Base-by-base conservation (phyloP, 2,329 filamentous ascomycete genomes). In the Helotiales sp. region DNA sequence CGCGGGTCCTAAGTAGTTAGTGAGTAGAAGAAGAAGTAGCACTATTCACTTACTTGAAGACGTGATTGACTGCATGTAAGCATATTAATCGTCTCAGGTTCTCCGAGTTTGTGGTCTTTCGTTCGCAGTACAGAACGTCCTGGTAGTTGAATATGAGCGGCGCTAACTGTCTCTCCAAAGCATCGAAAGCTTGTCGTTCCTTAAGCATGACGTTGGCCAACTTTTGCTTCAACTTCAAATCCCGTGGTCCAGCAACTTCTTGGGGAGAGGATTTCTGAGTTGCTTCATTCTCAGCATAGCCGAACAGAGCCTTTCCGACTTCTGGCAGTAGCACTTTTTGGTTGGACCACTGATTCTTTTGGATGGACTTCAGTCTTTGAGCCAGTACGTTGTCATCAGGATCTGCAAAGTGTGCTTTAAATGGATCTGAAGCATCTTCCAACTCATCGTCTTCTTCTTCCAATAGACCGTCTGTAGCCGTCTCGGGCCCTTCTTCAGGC, bases 41-140 rank as follows among this genome's bases (percentile, higher is more conserved):
- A 24, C 13, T 5, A 24, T 40, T 27, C 3, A 70, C 81, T 71
- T 71, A 86, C 84, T 96, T 97, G 74, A 96, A 87, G 38, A 98
- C 80, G 70, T 98, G 95, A 71, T 98, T 98, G 12, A 98, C 78
- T 2, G 88, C 87, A 73, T 99, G 95, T 1, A 97, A 78, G 66
- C 89, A 91, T 15, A 86, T 80, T 52, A 96, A 76, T 38, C 87
- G 84, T 51, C 91, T 85, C 49, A 98, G 72, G 4, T 79, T 81
- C 22, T 82, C 77, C 0, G 90, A 83, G 69, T 93, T 95, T 15
- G 80, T 76, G 1, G 86, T 74, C 0, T 83, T 90, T 42, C 93
- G 82, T 52, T 86, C 85, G 55, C 88, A 90, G 68, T 89, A 90
- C 1, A 97, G 74, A 1, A 96, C 66, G 69, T 98, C 93, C 54